Base-by-base conservation (phyloP, 306 rosid species). In the Nissolia schottii region DNA sequence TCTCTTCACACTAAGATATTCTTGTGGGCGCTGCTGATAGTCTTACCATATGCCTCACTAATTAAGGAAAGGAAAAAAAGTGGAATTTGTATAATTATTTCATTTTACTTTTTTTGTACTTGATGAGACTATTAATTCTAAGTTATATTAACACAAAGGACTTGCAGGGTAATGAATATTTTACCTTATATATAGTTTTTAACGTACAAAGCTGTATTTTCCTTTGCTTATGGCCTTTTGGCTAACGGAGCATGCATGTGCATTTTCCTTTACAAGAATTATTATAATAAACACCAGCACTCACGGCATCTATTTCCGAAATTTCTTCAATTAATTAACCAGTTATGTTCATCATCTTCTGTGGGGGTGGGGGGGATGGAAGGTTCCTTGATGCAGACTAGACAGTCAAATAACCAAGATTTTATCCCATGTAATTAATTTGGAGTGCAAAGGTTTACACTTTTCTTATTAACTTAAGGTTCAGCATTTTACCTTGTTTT, bases 1-100 rank as follows among this genome's bases (percentile, higher is more conserved):
- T 64, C 79, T 59, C 72, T 72, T 64, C 79, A 66, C 72, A 41
- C 19, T 63, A 25, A 71, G 37, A 57, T 28, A 41, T 71, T 59
- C n/a, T 71, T 58, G 41, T 72, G 34, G 27, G 14, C 28, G 4
- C 48, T 70, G 45, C 51, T 23, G 12, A 34, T 22, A 20, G 46
- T 28, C 57, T 72, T 27, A 5, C 72, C n/a, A n/a, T n/a, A 25
- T 79, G 83, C 72, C 37, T 29, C 0, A 4, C 83, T 67, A 51
- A 16, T 59, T 74, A 41, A 53, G 80, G 80, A 74, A 79, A 79
- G 31, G 3, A 11, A 19, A 11, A 19, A 63, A n/a, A n/a, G n/a
- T 37, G 3, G 3, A 23, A 3, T 35, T 15, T 57, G 0, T 25
- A 24, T 64, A 37, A 37, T 37, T 8, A 9, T 37, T 37, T 3